phyloP scores from a whole-genome alignment of 1,139 yeast species.

The Scheffersomyces illinoinensis region DNA sequence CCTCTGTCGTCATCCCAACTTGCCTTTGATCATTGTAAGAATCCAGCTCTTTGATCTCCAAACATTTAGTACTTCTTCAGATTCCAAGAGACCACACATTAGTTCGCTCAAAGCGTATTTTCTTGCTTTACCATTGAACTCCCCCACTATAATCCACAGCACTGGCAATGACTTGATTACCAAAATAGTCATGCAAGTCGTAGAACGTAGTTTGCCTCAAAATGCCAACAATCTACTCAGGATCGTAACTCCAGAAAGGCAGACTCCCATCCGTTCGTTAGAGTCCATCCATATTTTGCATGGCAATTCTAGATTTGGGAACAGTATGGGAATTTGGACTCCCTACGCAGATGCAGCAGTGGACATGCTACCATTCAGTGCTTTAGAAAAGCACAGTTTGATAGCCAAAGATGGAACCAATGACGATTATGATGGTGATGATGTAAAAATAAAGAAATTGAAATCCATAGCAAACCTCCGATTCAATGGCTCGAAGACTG shows the following conservation, averaged over 20 bases:
- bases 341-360: conserved; percentile 66
- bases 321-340: conserved; percentile 68
- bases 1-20: conserved; percentile 64
- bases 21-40: conserved; percentile 61
- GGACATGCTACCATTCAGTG: conserved; percentile 61
- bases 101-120: conserved; percentile 61
- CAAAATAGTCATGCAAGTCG: conserved; percentile 57
- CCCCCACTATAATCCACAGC: conserved; percentile 67
- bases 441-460: conserved; percentile 16
- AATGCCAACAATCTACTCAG: conserved; percentile 28
- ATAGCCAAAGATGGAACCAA: conserved; percentile 9
- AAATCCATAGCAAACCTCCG: conserved; percentile 48
- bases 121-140: conserved; percentile 64
- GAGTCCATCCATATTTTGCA: conserved; percentile 55
- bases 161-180: conserved; percentile 48
- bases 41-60: conserved; percentile 67
- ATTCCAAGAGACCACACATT: conserved; percentile 36
- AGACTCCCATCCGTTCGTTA: conserved; percentile 54
- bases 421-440: conserved; percentile 9
- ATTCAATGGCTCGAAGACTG: conserved; percentile 55
- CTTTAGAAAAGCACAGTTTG: conserved; percentile 32
- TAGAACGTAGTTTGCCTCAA: conserved; percentile 53
- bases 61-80: conserved; percentile 17
- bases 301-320: conserved; percentile 61
- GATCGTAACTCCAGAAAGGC: conserved; percentile 28